These are phyloP conservation scores for Trametes gibbosa DNA, from an alignment of 768 basidiomycete species.

Conservation along the genomic window DNA sequence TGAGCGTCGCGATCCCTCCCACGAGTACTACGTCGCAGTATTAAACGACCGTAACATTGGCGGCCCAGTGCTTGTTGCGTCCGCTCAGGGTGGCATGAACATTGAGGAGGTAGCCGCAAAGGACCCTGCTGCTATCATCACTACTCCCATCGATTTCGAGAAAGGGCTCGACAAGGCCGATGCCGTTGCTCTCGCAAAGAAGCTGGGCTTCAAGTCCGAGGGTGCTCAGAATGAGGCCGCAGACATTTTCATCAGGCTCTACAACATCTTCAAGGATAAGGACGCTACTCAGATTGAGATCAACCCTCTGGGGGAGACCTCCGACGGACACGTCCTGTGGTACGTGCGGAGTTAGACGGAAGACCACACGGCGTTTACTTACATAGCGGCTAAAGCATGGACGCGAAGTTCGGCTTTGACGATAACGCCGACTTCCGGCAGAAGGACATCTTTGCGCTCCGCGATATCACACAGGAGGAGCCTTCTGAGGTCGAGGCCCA, in stretches of 20 bases:
- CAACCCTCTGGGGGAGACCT: constrained; percentile 93
- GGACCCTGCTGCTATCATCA: constrained; percentile 93
- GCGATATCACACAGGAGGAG: constrained; percentile 94
- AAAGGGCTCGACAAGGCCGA: constrained; percentile 73
- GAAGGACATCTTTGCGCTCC: constrained; percentile 79
- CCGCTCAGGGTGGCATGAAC: constrained; percentile 97
- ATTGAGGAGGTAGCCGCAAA: constrained; percentile 99
- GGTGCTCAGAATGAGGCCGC: constrained; percentile 81
- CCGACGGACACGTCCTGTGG: constrained; percentile 92
- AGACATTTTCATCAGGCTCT: constrained; percentile 89
- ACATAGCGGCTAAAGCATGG: constrained; percentile 66
- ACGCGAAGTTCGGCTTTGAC: constrained; percentile 99
- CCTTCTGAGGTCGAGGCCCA: constrained; percentile 97
- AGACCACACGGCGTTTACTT: too few species aligned
- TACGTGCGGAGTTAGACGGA: constrained; percentile 34
- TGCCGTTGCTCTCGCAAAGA: constrained; percentile 78
- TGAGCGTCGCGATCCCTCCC: constrained; percentile 86
- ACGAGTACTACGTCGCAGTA: constrained; percentile 98
- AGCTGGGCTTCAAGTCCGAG: constrained; percentile 82
- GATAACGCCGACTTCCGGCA: constrained; percentile 99
- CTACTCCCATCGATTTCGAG: constrained; percentile 84
- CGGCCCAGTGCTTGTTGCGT: constrained; percentile 90
- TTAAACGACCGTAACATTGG: constrained; percentile 91
- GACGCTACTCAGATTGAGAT: constrained; percentile 99
- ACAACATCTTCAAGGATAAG: constrained; percentile 97